Percentiles rank a stretch among this genome's conserved stretches.
phyloP scores from a whole-genome alignment of 768 basidiomycete genomes.

The Pleurotus platypus region DNA sequence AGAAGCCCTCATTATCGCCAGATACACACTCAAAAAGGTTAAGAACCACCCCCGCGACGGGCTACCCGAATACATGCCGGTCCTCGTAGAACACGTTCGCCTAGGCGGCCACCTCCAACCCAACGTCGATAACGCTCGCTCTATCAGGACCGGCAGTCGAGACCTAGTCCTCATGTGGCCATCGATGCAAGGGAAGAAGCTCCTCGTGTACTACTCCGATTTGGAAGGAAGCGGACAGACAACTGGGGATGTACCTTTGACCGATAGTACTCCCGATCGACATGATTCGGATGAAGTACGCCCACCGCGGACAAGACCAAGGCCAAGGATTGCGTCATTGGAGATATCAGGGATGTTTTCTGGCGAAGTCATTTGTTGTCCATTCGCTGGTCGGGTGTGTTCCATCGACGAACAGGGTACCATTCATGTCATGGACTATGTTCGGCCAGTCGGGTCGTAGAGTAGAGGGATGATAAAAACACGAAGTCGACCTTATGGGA shows the following conservation, averaged over 20 bases:
- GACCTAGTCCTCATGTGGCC: conserved; percentile 7
- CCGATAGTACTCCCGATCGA: not conserved
- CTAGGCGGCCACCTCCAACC: conserved; percentile 1
- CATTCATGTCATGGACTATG: conserved; percentile 2
- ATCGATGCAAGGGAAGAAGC: not conserved
- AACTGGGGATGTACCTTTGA: not conserved
- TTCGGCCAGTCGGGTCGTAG: conserved; percentile 2
- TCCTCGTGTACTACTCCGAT: conserved; percentile 2
- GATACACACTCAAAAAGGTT: conserved; percentile 8
- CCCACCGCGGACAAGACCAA: not conserved
- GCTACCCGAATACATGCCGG: conserved; percentile 7
- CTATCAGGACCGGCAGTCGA: conserved; percentile 4
- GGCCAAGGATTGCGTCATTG: conserved; percentile 2
- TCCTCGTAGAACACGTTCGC: conserved; percentile 5
- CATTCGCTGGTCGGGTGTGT: conserved; percentile 2
- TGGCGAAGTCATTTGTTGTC: conserved; percentile 5
- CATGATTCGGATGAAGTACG: not conserved
- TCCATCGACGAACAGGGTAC: not conserved
- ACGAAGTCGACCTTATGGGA: too few relatives aligned
- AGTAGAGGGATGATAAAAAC: too few relatives aligned
- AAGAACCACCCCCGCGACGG: conserved; percentile 8
- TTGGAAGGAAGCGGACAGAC: not conserved
- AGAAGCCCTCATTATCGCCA: not conserved
- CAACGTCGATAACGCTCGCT: conserved; percentile 1
- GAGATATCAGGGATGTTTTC: conserved; percentile 1